Percentiles rank a stretch among this genome's conserved stretches.
phyloP scores from a whole-genome alignment of 208 protist species.

The Acanthamoeba lenticulata region DNA sequence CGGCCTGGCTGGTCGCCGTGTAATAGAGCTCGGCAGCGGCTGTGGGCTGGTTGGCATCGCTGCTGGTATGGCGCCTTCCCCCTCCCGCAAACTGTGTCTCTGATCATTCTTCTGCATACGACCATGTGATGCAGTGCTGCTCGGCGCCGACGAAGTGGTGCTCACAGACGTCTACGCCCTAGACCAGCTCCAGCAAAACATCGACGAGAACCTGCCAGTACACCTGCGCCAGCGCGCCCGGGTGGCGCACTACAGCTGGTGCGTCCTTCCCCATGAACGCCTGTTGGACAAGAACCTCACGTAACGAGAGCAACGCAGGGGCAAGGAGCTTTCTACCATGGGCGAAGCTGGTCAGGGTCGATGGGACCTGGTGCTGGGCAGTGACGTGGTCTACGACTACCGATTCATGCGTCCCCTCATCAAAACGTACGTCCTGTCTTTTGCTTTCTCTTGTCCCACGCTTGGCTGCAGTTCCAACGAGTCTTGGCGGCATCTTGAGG shows the following conservation, averaged over 20 bases:
- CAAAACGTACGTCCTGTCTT: not conserved
- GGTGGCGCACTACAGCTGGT: constrained; percentile 2
- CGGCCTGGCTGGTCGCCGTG: not conserved
- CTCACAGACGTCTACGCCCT: not conserved
- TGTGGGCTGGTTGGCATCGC: not conserved
- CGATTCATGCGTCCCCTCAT: not conserved
- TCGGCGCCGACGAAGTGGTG: not conserved
- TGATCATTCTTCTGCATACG: not conserved
- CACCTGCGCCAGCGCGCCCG: not conserved
- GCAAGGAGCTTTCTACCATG: not conserved
- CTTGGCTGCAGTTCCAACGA: too few species aligned
- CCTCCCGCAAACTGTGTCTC: not conserved
- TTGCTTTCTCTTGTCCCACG: too few species aligned
- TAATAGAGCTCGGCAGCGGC: not conserved
- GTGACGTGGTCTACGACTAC: not conserved
- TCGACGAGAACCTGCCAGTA: not conserved
- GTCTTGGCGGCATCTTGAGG: not conserved
- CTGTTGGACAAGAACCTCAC: not conserved
- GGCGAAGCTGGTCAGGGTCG: not conserved
- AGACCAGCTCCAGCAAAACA: not conserved
- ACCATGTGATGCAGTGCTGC: not conserved
- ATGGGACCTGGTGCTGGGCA: not conserved
- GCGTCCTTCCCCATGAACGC: not conserved
- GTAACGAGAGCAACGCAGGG: too few species aligned
- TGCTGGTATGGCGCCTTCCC: not conserved